Evolutionary conservation across 1,284 basidiomycete species (phyloP).

Genomic region (Trichosporon asahii): DNA sequence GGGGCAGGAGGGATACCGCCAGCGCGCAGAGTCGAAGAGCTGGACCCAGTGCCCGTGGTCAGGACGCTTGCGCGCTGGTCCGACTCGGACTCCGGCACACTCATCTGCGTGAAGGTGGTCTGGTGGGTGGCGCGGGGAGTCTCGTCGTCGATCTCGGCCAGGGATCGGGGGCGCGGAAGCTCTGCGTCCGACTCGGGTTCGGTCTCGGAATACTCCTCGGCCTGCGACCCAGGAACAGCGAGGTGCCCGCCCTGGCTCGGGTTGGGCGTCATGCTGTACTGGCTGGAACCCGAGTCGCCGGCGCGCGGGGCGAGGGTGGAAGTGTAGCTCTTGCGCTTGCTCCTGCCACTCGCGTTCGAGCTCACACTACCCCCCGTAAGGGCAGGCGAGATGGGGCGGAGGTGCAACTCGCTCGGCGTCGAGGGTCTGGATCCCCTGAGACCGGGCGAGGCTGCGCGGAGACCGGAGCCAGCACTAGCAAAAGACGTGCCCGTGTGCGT

Average conservation of each 20-base stretch:
- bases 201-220: constrained; percentile 9
- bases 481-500: not conserved
- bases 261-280: not conserved
- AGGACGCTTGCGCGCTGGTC: not conserved
- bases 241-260: not conserved
- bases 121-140: not conserved
- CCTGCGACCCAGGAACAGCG: not conserved
- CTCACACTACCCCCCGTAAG: constrained; percentile 1
- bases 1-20: not conserved
- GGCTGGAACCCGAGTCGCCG: constrained; percentile 9
- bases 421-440: not conserved
- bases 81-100: not conserved
- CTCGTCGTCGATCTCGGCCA: not conserved
- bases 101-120: not conserved
- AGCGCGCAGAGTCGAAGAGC: not conserved
- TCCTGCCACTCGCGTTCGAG: not conserved
- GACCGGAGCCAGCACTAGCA: not conserved
- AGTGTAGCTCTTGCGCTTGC: constrained; percentile 34
- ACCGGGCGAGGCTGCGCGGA: not conserved
- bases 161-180: not conserved
- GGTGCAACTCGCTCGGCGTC: not conserved
- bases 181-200: constrained; percentile 16
- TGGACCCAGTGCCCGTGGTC: not conserved
- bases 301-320: constrained; percentile 33
- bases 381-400: not conserved